phyloP scores from a whole-genome alignment of 768 basidiomycete genomes.

The Boletus reticulatus region DNA sequence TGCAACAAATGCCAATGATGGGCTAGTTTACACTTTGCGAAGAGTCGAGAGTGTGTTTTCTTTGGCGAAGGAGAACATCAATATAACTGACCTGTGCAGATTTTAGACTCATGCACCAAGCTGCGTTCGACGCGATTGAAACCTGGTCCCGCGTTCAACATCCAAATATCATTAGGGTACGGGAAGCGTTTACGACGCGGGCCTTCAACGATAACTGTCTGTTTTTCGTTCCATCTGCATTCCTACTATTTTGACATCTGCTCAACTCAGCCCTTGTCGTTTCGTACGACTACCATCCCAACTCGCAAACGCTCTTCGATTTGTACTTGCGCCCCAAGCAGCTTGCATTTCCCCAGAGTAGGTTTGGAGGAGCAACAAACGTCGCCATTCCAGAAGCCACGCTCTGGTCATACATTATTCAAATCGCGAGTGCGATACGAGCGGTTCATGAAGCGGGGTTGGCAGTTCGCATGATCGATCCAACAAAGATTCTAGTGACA shows the following conservation, averaged over 20 bases:
- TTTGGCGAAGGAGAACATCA: neutral
- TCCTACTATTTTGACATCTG: slow-evolving; percentile 8
- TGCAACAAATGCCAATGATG: slow-evolving; percentile 75
- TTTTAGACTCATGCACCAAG: slow-evolving; percentile 77
- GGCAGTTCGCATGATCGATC: slow-evolving; percentile 80
- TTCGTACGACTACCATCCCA: slow-evolving; percentile 86
- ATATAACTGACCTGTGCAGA: slow-evolving; percentile 43
- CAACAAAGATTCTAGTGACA: slow-evolving; percentile 83
- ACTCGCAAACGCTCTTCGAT: slow-evolving; percentile 78
- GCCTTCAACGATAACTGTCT: slow-evolving; percentile 90
- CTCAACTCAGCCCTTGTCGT: slow-evolving; percentile 73
- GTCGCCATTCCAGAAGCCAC: slow-evolving; percentile 66
- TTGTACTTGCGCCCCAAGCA: slow-evolving; percentile 65
- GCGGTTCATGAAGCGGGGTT: slow-evolving; percentile 78
- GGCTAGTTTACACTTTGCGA: slow-evolving; percentile 71
- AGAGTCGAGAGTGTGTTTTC: slow-evolving; percentile 75
- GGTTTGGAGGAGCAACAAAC: slow-evolving; percentile 30
- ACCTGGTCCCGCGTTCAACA: slow-evolving; percentile 83
- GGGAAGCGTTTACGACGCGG: slow-evolving; percentile 93
- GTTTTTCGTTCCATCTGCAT: slow-evolving; percentile 23
- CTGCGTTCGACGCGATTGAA: slow-evolving; percentile 80
- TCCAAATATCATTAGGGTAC: slow-evolving; percentile 78
- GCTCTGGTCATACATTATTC: slow-evolving; percentile 91
- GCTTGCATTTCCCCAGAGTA: slow-evolving; percentile 35
- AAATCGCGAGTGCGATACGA: slow-evolving; percentile 86